Conservation (phyloP, 2,329 filamentous ascomycete species). For the Fusarium decemcellulare region DNA sequence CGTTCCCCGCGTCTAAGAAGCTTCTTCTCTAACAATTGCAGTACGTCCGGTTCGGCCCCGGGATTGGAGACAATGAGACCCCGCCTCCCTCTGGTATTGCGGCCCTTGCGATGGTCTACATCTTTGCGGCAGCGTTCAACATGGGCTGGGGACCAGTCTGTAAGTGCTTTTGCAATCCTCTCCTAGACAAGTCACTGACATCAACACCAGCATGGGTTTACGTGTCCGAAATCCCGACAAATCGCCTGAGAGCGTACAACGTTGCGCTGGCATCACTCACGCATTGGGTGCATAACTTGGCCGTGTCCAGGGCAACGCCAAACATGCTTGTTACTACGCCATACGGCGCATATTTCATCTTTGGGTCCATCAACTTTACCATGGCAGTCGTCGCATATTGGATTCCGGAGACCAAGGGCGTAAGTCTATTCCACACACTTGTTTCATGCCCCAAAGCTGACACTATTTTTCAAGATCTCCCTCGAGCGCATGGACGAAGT, state of each 20-base stretch:
- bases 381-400: constrained; percentile 66
- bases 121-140: constrained; percentile 74
- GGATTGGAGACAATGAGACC: constrained; percentile 51
- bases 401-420: constrained; percentile 71
- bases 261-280: constrained; percentile 73
- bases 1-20: fast-evolving
- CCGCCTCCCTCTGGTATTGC: constrained; percentile 63
- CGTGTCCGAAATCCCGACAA: constrained; percentile 73
- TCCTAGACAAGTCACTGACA: background rate
- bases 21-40: background rate
- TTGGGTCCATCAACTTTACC: constrained; percentile 68
- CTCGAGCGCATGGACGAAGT: constrained; percentile 39
- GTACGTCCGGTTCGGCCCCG: constrained; percentile 67
- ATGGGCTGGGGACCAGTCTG: constrained; percentile 75
- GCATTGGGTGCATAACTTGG: constrained; percentile 76
- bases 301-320: constrained; percentile 72
- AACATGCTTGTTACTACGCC: constrained; percentile 67
- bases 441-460: too few relatives aligned
- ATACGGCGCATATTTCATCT: constrained; percentile 69
- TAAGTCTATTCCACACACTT: constrained; percentile 42
- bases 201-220: constrained; percentile 54
- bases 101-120: constrained; percentile 71
- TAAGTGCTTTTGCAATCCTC: constrained; percentile 53
- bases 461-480: constrained; percentile 21
- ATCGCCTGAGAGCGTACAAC: constrained; percentile 70